Evolutionary conservation across 139 green algal genomes (phyloP).

Genomic region (Picochlorum sp.): DNA sequence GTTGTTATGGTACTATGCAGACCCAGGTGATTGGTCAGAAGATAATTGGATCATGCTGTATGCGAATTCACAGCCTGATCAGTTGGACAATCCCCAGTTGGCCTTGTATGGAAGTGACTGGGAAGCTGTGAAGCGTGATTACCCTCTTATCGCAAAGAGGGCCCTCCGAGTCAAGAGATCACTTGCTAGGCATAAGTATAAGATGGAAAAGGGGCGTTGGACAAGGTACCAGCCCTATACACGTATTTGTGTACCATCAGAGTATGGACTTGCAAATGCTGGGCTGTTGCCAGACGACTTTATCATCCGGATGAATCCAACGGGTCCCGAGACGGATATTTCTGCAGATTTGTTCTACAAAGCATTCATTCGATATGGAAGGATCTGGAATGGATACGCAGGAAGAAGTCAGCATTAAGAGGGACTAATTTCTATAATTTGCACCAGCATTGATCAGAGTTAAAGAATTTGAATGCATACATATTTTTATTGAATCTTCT

Average conservation of each 20-base stretch:
- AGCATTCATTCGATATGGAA: slow-evolving; percentile 5
- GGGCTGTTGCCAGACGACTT: slow-evolving; percentile 3
- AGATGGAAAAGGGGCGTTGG: background rate
- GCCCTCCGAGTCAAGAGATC: background rate
- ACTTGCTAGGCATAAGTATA: background rate
- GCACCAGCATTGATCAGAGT: background rate
- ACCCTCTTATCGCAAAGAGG: slow-evolving; percentile 2
- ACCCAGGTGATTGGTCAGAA: background rate
- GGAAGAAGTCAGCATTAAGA: background rate
- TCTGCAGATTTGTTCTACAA: background rate
- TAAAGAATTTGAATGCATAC: background rate
- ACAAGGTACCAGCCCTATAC: background rate
- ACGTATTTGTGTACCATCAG: background rate
- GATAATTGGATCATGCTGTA: background rate
- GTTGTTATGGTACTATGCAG: background rate
- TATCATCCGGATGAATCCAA: background rate
- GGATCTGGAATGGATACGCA: background rate
- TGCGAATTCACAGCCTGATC: background rate
- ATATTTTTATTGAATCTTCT: background rate
- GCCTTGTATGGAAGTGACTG: slow-evolving; percentile 2
- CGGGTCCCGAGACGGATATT: background rate
- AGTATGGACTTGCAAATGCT: background rate
- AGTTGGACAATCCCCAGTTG: background rate
- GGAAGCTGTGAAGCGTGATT: background rate
- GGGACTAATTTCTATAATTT: background rate